phyloP scores from a whole-genome alignment of 1,284 basidiomycete species.

The Pseudozyma tsukubaensis region DNA sequence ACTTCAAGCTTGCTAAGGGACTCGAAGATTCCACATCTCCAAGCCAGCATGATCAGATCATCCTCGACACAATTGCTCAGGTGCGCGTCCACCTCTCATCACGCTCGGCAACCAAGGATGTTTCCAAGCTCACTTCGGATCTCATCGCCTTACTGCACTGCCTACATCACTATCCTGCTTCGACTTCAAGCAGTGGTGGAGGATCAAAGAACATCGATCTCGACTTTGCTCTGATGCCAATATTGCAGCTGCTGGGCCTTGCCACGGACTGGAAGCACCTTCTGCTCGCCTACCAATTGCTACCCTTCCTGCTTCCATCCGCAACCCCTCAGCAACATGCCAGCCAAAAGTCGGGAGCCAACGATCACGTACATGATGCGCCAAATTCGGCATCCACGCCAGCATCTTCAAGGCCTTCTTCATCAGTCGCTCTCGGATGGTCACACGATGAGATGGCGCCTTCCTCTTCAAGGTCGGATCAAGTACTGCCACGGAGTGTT shows the following conservation, averaged over 20 bases:
- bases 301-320: constrained; percentile 17
- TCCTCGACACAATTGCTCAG: constrained; percentile 23
- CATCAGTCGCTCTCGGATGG: background rate
- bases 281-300: constrained; percentile 34
- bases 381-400: constrained; percentile 3
- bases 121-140: constrained; percentile 16
- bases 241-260: constrained; percentile 39
- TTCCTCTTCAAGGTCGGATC: background rate
- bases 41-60: constrained; percentile 17
- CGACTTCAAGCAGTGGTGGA: constrained; percentile 1
- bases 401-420: constrained; percentile 14
- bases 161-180: constrained; percentile 28
- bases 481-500: background rate
- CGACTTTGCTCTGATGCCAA: constrained; percentile 44
- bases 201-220: constrained; percentile 7
- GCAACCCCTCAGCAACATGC: background rate
- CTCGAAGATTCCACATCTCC: constrained; percentile 28
- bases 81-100: constrained; percentile 23
- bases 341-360: too few relatives aligned
- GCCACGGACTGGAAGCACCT: constrained; percentile 40
- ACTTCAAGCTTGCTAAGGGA: constrained; percentile 51
- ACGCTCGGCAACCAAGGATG: constrained; percentile 14
- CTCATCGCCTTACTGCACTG: constrained; percentile 46
- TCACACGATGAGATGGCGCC: background rate
- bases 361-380: too few relatives aligned